Evolutionary conservation across 306 rosid genomes (phyloP).

Genomic region (Quercus robur): DNA sequence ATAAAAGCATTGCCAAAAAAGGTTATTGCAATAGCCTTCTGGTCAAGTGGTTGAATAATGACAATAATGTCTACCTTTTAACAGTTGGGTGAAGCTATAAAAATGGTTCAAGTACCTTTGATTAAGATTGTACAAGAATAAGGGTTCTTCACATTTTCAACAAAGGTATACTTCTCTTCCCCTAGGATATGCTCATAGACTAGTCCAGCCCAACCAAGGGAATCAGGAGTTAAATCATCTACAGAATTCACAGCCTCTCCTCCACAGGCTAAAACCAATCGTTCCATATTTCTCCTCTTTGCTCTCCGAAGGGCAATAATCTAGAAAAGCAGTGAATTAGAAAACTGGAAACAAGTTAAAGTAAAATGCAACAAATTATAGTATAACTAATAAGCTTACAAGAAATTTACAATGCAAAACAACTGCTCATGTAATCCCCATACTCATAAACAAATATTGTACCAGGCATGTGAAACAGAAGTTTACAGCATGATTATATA

Average conservation of each 20-base stretch:
- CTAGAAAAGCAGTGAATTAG: slow-evolving; percentile 34
- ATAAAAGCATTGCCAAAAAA: neutral
- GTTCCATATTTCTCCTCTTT: slow-evolving; percentile 99
- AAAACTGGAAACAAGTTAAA: neutral
- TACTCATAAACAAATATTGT: too few species aligned
- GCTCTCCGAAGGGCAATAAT: slow-evolving; percentile 96
- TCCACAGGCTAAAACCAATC: slow-evolving; percentile 97
- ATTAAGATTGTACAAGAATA: slow-evolving; percentile 94
- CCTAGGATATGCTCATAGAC: slow-evolving; percentile 97
- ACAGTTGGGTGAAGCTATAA: neutral
- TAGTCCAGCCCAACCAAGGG: slow-evolving; percentile 99
- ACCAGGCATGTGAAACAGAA: too few species aligned
- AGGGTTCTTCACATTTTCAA: slow-evolving; percentile 93
- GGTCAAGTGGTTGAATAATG: neutral
- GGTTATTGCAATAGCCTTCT: neutral
- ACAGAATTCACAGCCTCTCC: slow-evolving; percentile 96
- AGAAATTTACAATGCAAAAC: too few species aligned
- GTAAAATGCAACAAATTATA: too few species aligned
- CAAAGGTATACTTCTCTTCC: slow-evolving; percentile 92
- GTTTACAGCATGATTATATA: too few species aligned
- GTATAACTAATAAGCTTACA: too few species aligned
- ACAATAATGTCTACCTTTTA: neutral
- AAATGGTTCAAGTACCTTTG: slow-evolving; percentile 53
- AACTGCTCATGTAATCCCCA: too few species aligned
- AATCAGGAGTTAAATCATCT: slow-evolving; percentile 84